Evolutionary conservation across 2,329 filamentous ascomycete genomes (phyloP), one percentile per base, ranked within the genome.

Genomic region (Fusarium sp.): DNA sequence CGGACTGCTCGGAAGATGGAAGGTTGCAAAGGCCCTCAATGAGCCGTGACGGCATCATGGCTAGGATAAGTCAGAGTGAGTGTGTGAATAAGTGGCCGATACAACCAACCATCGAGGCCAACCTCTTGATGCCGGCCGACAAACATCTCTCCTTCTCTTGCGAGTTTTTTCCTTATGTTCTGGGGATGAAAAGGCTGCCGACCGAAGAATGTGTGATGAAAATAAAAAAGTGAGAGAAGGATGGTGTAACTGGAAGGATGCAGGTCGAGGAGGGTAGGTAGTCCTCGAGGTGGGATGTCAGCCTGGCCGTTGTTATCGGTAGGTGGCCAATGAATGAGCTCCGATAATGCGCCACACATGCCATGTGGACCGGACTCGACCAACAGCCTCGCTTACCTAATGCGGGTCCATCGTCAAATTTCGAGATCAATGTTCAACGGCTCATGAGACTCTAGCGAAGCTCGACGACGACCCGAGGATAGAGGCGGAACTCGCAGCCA

Each of bases 351-450:
- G 68, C 73, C 70, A 74, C 69, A 72, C 0, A 3, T 34, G 0
- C 1, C 14, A 4, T 10, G 49, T 58, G 49, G 29, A 40, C 4
- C 25, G 5, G 2, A 4, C n/a, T 50, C 65, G 58, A 65, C 60
- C 42, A 29, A 11, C 25, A 77, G 76, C 73, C 76, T 75, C 73
- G 77, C 77, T 79, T 78, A 79, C 66, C 56, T 79, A 77, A 79
- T 8, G 4, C 13, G 11, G 68, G 56, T 40, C 62, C 58, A 61
- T 65, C 51, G 61, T 69, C 72, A 77, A 77, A 76, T 77, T 77
- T 77, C 73, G 64, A 71, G 74, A 72, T 53, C 63, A 55, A 64
- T 59, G 62, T 61, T 65, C 31, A 49, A 54, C 59, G 38, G 59
- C 60, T 71, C 54, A 59, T 62, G 67, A 66, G 54, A 69, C 65